These are phyloP conservation scores for Daldinia sp. DNA, from an alignment of 2,329 filamentous ascomycete genomes.

Conservation along the genomic window DNA sequence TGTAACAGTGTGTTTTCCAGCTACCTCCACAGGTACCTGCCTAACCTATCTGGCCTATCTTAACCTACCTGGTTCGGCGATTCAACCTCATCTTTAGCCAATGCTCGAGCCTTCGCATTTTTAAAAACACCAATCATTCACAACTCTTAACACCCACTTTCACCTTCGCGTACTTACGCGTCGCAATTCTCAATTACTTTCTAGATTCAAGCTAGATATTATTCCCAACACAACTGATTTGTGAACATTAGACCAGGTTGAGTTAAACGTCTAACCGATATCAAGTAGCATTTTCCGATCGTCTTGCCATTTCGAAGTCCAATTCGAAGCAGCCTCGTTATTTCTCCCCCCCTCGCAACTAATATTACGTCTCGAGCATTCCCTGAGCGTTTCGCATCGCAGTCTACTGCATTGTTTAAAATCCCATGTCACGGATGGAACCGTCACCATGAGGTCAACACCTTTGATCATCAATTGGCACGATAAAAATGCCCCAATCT, in stretches of 20 bases:
- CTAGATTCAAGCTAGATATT: neutral
- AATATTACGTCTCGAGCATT: neutral
- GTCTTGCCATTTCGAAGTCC: slow-evolving; percentile 8
- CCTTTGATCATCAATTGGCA: slow-evolving; percentile 99
- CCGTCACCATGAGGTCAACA: slow-evolving; percentile 85
- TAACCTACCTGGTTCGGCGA: too few relatives aligned
- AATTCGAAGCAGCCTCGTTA: slow-evolving; percentile 26
- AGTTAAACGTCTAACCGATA: slow-evolving; percentile 12
- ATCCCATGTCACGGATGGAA: slow-evolving; percentile 35
- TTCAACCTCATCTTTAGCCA: slow-evolving; percentile 32
- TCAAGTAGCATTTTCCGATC: slow-evolving; percentile 1
- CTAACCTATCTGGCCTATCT: too few relatives aligned
- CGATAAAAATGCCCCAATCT: slow-evolving; percentile 94
- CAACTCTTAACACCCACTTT: slow-evolving; percentile 8
- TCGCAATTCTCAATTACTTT: neutral
- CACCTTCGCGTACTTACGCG: neutral
- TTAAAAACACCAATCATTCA: slow-evolving; percentile 19
- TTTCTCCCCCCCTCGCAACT: neutral
- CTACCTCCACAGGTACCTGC: neutral
- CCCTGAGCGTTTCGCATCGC: neutral
- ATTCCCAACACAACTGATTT: neutral
- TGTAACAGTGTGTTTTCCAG: neutral
- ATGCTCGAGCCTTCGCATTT: slow-evolving; percentile 26
- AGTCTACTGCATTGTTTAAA: neutral
- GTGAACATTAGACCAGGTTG: neutral